phyloP scores from a whole-genome alignment of 805 yeast species.

The Lachancea mirantina region DNA sequence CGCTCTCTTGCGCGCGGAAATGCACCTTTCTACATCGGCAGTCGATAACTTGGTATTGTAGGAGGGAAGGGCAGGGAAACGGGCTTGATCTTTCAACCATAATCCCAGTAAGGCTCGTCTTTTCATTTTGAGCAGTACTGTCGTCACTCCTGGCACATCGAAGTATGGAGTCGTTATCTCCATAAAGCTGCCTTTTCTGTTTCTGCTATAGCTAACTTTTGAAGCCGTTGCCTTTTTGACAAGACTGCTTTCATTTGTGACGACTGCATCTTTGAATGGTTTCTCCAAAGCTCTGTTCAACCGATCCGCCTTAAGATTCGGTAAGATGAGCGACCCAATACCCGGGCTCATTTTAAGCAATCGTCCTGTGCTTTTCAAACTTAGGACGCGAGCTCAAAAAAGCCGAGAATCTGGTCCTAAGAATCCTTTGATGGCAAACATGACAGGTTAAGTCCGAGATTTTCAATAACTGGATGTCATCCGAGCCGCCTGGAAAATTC shows the following conservation, averaged over 20 bases:
- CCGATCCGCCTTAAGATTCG: slow-evolving; percentile 8
- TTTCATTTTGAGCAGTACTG: slow-evolving; percentile 1
- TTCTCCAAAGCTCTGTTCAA: slow-evolving; percentile 5
- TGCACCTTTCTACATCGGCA: too few species aligned
- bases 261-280: slow-evolving; percentile 2
- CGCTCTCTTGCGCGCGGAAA: slow-evolving; percentile 1
- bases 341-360: too few species aligned
- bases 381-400: slow-evolving; percentile 9
- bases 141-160: too few species aligned
- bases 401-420: slow-evolving; percentile 1
- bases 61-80: background rate
- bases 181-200: too few species aligned
- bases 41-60: slow-evolving; percentile 1
- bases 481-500: slow-evolving; percentile 5
- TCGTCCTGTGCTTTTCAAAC: slow-evolving; percentile 9
- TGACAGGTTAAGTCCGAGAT: slow-evolving; percentile 6
- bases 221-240: too few species aligned
- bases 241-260: too few species aligned
- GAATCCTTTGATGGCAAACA: slow-evolving; percentile 6
- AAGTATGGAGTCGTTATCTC: too few species aligned
- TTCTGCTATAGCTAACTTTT: too few species aligned
- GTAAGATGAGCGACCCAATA: too few species aligned
- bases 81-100: background rate
- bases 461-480: slow-evolving; percentile 4
- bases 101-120: background rate